Conservation (phyloP, 176 grass and related monocot genomes). For the Areca catechu region DNA sequence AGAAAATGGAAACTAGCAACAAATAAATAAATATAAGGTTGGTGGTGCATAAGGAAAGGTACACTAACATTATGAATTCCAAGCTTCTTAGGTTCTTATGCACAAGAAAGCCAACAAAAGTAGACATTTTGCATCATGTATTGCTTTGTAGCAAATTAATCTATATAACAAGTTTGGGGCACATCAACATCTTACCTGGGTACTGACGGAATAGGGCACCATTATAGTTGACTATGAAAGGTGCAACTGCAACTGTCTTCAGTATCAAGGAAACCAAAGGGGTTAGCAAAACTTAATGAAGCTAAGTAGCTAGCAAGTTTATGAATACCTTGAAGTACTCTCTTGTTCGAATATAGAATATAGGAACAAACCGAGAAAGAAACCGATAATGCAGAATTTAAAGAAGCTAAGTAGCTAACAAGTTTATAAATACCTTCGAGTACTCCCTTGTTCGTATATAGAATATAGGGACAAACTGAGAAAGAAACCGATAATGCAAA, state of each 20-base stretch:
- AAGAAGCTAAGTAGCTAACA: slow-evolving; percentile 4
- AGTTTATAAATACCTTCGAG: slow-evolving; percentile 56
- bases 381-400: slow-evolving; percentile 49
- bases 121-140: background rate
- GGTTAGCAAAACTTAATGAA: slow-evolving; percentile 16
- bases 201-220: slow-evolving; percentile 84
- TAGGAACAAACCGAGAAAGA: slow-evolving; percentile 83
- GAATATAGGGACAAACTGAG: slow-evolving; percentile 82
- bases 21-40: too few species aligned
- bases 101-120: background rate
- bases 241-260: slow-evolving; percentile 80
- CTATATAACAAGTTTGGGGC: background rate
- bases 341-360: slow-evolving; percentile 92
- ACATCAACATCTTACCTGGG: slow-evolving; percentile 48
- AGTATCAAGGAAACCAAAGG: slow-evolving; percentile 25
- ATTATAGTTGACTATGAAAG: slow-evolving; percentile 85
- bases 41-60: too few species aligned
- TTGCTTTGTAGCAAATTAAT: background rate
- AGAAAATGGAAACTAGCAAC: too few species aligned
- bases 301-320: slow-evolving; percentile 3
- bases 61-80: too few species aligned
- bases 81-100: too few species aligned
- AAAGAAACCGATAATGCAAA: slow-evolving; percentile 92
- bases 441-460: slow-evolving; percentile 95
- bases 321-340: slow-evolving; percentile 76